Base-by-base conservation (phyloP, 2,329 filamentous ascomycete genomes). In the Cordyceps pruinosa region DNA sequence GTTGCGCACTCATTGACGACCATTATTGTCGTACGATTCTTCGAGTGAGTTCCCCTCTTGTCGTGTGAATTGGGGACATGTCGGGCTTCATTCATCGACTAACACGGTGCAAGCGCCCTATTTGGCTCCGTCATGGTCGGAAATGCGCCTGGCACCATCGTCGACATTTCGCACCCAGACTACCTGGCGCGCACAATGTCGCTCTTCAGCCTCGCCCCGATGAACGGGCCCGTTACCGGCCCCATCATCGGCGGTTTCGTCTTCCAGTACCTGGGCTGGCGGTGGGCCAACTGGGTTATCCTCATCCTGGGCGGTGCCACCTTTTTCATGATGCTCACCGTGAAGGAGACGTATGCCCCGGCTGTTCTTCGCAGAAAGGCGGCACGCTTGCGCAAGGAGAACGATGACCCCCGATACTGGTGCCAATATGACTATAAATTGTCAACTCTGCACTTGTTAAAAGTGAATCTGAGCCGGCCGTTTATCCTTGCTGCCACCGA, bases 161-260 rank as follows among this genome's bases (percentile, higher is more conserved):
- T 88, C 28, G 92, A 97, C 69, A 86, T 96, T 50, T 85, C 89
- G n/a, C 79, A 81, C 15, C 89, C 93, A 46, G 84, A 95, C 49
- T 84, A 88, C 65, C 84, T 92, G 17, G 89, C 90, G 2, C 73
- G 94, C n/a, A 87, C 87, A 42, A 90, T 96, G 71, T 89, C 85
- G 5, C 77, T 96, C 34, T 96, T 90, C 85, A 83, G 80, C 60
- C 84, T 96, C 55, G 91, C 90, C 0, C 91, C 92, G 0, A 81
- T 96, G 69, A 96, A 96, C 66, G 91, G 88, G 17, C 88, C 78
- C 25, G 64, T 65, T 61, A 65, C 69, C 50, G 67, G 70, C 1
- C 61, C 62, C 23, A 57, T 67, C 0, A 85, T 95, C 23, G 90
- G 90, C 19, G 90, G 90, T 0, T 93, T 93, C 61, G 66, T 73